phyloP scores from a whole-genome alignment of 2,329 filamentous ascomycete genomes.

The Chalaropsis ovoidea region DNA sequence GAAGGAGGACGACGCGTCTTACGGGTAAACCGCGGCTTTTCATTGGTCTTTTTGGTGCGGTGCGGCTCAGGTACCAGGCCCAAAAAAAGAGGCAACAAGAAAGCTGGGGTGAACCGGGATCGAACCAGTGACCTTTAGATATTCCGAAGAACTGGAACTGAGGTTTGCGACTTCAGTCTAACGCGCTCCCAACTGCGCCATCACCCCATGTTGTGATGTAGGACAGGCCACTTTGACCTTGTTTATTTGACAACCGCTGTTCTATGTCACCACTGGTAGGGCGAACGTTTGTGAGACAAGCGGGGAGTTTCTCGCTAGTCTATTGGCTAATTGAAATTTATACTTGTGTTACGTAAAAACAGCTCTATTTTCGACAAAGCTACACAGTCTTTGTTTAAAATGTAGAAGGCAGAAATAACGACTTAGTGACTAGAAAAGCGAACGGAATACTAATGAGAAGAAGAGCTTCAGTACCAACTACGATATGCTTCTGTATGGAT shows the following conservation, averaged over 20 bases:
- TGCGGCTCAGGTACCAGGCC: neutral
- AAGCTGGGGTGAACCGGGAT: constrained; percentile 23
- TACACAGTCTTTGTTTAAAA: too few species aligned
- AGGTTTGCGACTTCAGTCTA: constrained; percentile 25
- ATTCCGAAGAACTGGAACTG: constrained; percentile 16
- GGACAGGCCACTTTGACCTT: neutral
- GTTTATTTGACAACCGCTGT: neutral
- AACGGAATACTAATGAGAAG: too few species aligned
- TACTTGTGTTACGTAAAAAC: too few species aligned
- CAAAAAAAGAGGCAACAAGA: neutral
- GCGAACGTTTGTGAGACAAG: too few species aligned
- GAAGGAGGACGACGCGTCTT: neutral
- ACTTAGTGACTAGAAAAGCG: too few species aligned
- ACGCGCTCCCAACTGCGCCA: constrained; percentile 26
- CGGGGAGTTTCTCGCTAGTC: too few species aligned
- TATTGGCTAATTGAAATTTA: too few species aligned
- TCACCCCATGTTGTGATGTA: constrained; percentile 10
- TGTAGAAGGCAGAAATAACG: too few species aligned
- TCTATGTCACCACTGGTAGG: too few species aligned
- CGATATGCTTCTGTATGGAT: too few species aligned
- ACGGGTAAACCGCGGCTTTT: constrained; percentile 1
- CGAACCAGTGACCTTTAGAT: constrained; percentile 26
- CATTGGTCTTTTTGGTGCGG: neutral
- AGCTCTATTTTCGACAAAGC: too few species aligned
- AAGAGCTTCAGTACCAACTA: too few species aligned